These are phyloP conservation scores for Fusarium guadeloupense DNA, from an alignment of 2,329 filamentous ascomycete genomes.

Conservation along the genomic window DNA sequence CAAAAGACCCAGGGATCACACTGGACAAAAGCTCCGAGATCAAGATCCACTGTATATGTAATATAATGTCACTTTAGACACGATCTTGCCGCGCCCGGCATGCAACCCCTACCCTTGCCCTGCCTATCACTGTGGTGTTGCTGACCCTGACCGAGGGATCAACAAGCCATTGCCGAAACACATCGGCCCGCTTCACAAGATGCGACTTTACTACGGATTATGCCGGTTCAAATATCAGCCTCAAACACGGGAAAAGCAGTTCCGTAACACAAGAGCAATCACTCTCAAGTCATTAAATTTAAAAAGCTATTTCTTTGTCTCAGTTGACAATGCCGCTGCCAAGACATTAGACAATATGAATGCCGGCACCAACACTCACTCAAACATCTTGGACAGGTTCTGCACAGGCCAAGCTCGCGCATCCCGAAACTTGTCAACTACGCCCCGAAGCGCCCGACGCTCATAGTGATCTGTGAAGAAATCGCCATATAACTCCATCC, in stretches of 20 bases:
- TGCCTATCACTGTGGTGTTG: neutral
- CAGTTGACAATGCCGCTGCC: neutral
- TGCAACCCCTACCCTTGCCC: constrained; percentile 9
- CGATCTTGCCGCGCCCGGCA: constrained; percentile 10
- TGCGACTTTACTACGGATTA: neutral
- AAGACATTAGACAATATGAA: neutral
- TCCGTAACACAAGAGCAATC: neutral
- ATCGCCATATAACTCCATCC: constrained; percentile 54
- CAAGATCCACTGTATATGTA: neutral
- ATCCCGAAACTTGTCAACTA: constrained; percentile 57
- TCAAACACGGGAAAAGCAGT: neutral
- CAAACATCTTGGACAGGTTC: constrained; percentile 51
- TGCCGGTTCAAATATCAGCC: neutral
- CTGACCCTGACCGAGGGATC: constrained; percentile 9
- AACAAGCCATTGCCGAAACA: constrained; percentile 15
- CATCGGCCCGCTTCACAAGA: neutral
- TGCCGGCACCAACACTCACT: constrained; percentile 9
- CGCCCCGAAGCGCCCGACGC: constrained; percentile 49
- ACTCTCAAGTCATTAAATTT: neutral
- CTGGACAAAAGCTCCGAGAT: neutral
- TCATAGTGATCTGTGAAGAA: constrained; percentile 54
- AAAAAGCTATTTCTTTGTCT: neutral
- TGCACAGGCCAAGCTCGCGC: constrained; percentile 53
- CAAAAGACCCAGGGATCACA: neutral
- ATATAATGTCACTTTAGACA: constrained; percentile 1